Conservation (phyloP, 2,329 filamentous ascomycete species). For the Pseudogymnoascus verrucosus region DNA sequence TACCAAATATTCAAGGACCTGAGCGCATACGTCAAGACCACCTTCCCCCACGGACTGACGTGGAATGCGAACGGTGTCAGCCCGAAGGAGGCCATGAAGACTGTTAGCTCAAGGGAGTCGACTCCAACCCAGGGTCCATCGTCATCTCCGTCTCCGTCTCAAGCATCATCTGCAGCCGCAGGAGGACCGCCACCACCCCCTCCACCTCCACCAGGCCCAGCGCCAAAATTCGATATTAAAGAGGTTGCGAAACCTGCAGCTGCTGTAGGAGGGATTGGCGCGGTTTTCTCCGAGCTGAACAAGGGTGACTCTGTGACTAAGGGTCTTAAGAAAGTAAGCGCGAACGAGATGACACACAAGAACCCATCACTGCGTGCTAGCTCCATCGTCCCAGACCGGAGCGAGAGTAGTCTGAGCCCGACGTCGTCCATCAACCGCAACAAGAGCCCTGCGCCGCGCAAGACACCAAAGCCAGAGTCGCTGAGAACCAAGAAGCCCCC, state of each 20-base stretch:
- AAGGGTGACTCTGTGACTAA: constrained; percentile 82
- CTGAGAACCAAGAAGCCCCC: constrained; percentile 78
- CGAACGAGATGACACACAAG: constrained; percentile 96
- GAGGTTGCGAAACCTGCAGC: constrained; percentile 32
- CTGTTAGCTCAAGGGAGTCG: constrained; percentile 48
- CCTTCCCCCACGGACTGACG: constrained; percentile 68
- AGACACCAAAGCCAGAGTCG: constrained; percentile 78
- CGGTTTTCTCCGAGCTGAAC: constrained; percentile 89
- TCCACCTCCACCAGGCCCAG: constrained; percentile 62
- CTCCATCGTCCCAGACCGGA: constrained; percentile 58
- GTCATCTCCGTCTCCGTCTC: constrained; percentile 24
- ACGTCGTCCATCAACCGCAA: constrained; percentile 46
- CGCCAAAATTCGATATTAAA: constrained; percentile 54
- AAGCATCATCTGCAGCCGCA: constrained; percentile 44
- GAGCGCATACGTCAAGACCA: constrained; percentile 72
- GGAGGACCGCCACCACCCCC: constrained; percentile 56
- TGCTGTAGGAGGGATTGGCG: constrained; percentile 59
- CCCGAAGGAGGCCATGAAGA: constrained; percentile 56
- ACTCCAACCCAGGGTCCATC: constrained; percentile 30
- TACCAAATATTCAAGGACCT: constrained; percentile 84
- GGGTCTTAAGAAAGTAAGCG: constrained; percentile 85
- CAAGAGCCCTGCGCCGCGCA: constrained; percentile 82
- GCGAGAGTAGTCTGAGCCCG: constrained; percentile 42
- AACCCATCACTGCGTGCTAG: constrained; percentile 77
- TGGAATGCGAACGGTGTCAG: constrained; percentile 80